Conservation (phyloP, 148 eudicot species). For the Vaccinium darrowii region DNA sequence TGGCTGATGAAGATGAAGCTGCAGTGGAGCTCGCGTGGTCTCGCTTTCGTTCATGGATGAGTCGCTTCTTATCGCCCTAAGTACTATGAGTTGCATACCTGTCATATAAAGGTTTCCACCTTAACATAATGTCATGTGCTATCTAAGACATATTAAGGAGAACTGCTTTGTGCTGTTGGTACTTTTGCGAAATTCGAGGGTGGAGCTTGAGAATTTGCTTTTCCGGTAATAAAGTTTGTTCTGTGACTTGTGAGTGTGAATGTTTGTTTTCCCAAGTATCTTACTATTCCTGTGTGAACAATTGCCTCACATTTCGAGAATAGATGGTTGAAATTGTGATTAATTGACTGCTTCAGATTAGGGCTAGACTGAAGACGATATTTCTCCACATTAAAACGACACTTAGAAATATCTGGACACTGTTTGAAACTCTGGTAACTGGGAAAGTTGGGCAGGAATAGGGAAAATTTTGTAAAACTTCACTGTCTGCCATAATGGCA, state of each 20-base stretch:
- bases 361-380: not conserved
- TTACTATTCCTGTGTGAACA: constrained; percentile 1
- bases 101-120: not conserved
- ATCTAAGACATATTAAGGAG: not conserved
- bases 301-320: not conserved
- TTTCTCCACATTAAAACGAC: not conserved
- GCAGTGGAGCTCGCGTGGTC: constrained; percentile 86
- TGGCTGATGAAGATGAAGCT: constrained; percentile 65
- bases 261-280: not conserved
- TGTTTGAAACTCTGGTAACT: not conserved
- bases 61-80: constrained; percentile 50
- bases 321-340: constrained; percentile 2
- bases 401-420: not conserved
- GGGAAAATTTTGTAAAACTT: not conserved
- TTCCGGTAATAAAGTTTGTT: not conserved
- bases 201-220: not conserved
- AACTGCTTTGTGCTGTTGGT: not conserved
- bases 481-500: not conserved
- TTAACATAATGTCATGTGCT: not conserved
- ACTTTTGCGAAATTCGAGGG: not conserved
- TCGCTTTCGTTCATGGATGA: constrained; percentile 85
- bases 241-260: not conserved
- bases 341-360: constrained; percentile 1
- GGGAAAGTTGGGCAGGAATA: not conserved
- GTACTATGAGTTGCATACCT: not conserved